These are phyloP conservation scores for Viridothelium virens DNA, from an alignment of 495 filamentous ascomycete species.

Conservation along the genomic window DNA sequence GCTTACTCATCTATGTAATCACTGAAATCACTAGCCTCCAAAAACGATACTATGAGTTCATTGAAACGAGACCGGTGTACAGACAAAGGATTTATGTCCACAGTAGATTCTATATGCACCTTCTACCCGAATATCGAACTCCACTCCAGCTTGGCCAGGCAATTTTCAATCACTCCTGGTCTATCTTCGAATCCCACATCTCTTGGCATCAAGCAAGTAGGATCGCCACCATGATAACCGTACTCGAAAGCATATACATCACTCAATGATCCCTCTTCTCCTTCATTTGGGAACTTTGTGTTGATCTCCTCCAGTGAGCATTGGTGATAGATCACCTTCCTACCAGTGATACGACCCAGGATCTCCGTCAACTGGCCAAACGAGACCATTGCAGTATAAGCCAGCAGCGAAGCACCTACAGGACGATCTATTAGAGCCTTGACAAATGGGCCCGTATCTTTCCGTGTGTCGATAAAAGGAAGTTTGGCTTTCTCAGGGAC, in stretches of 20 bases:
- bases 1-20: background rate
- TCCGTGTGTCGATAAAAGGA: background rate
- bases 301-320: background rate
- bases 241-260: background rate
- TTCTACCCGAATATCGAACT: background rate
- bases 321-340: background rate
- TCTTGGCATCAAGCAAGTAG: background rate
- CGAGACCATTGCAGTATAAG: background rate
- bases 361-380: background rate
- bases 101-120: background rate
- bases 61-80: background rate
- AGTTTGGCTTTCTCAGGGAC: background rate
- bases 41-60: background rate
- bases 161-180: background rate
- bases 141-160: background rate
- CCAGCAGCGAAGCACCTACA: background rate
- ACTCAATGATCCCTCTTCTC: constrained; percentile 9
- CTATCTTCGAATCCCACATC: background rate
- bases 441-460: background rate
- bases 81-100: background rate
- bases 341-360: background rate
- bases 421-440: background rate
- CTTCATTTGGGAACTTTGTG: background rate
- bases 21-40: background rate
- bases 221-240: constrained; percentile 2